Evolutionary conservation across 2,329 filamentous ascomycete genomes (phyloP), one percentile per base, ranked within the genome.

Genomic region (Gaeumannomyces sp.): DNA sequence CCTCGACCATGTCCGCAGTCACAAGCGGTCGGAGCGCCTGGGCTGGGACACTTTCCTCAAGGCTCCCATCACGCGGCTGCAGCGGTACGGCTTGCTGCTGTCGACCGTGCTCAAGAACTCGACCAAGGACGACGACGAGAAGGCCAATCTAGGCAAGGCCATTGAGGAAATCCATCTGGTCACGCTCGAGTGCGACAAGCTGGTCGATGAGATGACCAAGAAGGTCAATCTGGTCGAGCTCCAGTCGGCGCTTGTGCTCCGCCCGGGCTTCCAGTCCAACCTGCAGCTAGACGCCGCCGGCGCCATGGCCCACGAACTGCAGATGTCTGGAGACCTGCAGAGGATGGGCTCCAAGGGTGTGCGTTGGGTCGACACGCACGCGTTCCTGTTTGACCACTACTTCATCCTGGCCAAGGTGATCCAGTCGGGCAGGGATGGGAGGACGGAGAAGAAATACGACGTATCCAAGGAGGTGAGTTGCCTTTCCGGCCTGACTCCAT

Each of bases 21-120:
- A 98, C 75, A 90, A 91, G 73, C 81, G 89, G 38, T 95, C 92
- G 0, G 87, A 89, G 69, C 90, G 93, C 71, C 83, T 98, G 59
- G 91, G 92, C 67, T 98, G 95, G 92, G 93, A 95, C 68, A 97
- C 92, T 5, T 99, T 92, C 74, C 82, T 99, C 59, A 98, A 98
- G 74, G 88, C 90, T 3, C 95, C 95, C 0, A 95, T 99, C 70
- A 96, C 94, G 62, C 86, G 95, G 68, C 82, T 99, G 64, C 95
- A 98, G 76, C 86, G 94, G 67, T 98, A 98, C 72, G 88, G 89
- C 57, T 83, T 99, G 31, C 83, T 99, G 13, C 82, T 99, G 13
- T 83, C 86, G 50, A 95, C 90, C 0, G 92, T 97, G 22, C 83
- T 93, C 65, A 92, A 92, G 76, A 93, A 92, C 70, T 96, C 93